Base-by-base conservation (phyloP, 768 basidiomycete genomes). In the Tricholoma furcatifolium region DNA sequence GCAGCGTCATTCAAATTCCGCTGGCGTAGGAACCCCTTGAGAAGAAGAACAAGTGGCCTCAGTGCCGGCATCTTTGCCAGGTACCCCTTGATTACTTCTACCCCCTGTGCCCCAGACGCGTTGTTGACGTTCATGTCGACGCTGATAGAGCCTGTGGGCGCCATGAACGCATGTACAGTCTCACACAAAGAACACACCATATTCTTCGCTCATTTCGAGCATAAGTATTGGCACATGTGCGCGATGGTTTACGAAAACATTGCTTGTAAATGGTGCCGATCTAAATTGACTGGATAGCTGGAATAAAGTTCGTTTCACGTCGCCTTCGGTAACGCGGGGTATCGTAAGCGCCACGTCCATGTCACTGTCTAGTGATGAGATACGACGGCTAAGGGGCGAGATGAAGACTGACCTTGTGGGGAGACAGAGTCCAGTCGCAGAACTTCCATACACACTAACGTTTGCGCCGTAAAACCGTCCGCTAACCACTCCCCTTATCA, bases 121-220 rank as follows among this genome's bases (percentile, higher is more conserved):
- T 83, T 79, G 61, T 88, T 87, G 56, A 90, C 71, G 32, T 80
- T 82, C 36, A 90, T 79, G 62, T 91, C 87, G 40, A 88, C 77
- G 24, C 75, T 74, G 45, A 87, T 69, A 2, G 77, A 74, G 14
- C 83, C 84, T 85, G 56, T 2, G 31, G 17, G 34, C 7, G 17
- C 36, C 12, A 48, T 50, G 17, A 59, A 23, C 17, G 18, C 12
- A 36, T 10, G 20, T 27, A 30, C 21, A 24, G 31, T 3, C 6
- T 6, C 20, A n/a, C 35, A 17, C 21, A 20, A 32, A 10, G n/a
- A 4, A 30, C 68, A 9, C 41, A 76, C 75, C 78, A 41, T 70
- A 68, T 30, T 69, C 63, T 1, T 65, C 74, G 1, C 62, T 61
- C 1, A 83, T 83, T 14, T 72, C 71, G 59, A 87, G 79, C 41